phyloP scores from a whole-genome alignment of 1,284 basidiomycete species.

The Hemileccinum hortonii region DNA sequence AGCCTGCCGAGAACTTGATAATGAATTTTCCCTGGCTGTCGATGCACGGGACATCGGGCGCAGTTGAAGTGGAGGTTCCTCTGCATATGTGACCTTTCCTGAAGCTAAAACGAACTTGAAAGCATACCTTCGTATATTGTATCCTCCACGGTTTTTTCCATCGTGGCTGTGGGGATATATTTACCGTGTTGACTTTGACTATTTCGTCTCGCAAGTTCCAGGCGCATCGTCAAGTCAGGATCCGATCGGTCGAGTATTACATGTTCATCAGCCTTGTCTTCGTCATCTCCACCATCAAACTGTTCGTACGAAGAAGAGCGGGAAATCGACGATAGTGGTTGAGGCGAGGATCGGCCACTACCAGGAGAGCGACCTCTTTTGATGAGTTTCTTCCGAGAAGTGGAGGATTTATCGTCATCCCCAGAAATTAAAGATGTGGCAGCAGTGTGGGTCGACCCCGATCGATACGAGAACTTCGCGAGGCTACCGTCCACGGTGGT shows the following conservation, averaged over 20 bases:
- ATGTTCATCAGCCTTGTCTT: constrained; percentile 40
- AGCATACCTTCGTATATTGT: constrained; percentile 72
- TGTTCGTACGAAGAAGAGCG: constrained; percentile 44
- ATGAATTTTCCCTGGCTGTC: constrained; percentile 37
- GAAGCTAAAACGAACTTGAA: constrained; percentile 2
- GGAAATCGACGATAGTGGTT: constrained; percentile 38
- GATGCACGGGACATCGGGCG: constrained; percentile 57
- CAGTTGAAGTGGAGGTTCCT: constrained; percentile 55
- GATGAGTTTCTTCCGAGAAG: constrained; percentile 52
- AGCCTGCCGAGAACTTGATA: constrained; percentile 42
- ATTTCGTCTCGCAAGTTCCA: constrained; percentile 79
- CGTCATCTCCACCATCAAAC: constrained; percentile 43
- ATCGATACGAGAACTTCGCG: constrained; percentile 67
- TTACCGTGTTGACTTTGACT: constrained; percentile 70
- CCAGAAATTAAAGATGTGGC: constrained; percentile 57
- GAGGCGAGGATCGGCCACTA: constrained; percentile 38
- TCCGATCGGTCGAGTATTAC: constrained; percentile 60
- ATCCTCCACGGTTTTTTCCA: constrained; percentile 54
- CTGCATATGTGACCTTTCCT: constrained; percentile 35
- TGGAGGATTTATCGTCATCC: constrained; percentile 57
- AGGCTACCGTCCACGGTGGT: constrained; percentile 63
- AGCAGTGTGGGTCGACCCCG: constrained; percentile 62
- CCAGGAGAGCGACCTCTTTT: constrained; percentile 59
- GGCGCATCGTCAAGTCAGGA: constrained; percentile 66
- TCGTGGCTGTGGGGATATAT: constrained; percentile 35